Evolutionary conservation across 1,139 yeast genomes (phyloP).

Genomic region (Suhomyces guaymorum): DNA sequence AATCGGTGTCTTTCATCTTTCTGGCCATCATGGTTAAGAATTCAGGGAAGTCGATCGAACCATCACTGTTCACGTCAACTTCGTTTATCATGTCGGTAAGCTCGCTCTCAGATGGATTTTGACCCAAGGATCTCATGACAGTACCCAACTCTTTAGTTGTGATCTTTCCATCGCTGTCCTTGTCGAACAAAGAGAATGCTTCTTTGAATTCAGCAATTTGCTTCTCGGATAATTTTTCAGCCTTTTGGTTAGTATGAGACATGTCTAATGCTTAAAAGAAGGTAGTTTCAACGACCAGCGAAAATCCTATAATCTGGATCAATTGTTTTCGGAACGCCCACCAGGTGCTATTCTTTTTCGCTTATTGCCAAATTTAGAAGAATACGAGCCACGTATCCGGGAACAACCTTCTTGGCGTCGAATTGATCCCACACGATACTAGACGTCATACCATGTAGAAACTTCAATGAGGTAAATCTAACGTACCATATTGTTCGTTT

Average conservation of each 20-base stretch:
- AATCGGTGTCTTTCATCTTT: constrained; percentile 93
- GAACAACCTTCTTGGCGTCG: too few relatives aligned
- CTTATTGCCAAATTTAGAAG: constrained; percentile 4
- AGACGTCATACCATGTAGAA: too few relatives aligned
- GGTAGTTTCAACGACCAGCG: constrained; percentile 1
- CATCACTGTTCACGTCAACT: constrained; percentile 93
- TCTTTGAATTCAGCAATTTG: constrained; percentile 97
- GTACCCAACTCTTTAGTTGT: constrained; percentile 96
- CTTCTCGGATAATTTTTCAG: constrained; percentile 89
- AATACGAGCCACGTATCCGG: background rate
- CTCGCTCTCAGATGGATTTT: constrained; percentile 95
- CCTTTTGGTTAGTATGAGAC: constrained; percentile 33
- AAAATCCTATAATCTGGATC: background rate
- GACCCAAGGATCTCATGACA: constrained; percentile 97
- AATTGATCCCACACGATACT: too few relatives aligned
- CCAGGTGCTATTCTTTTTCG: too few relatives aligned
- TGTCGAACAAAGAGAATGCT: constrained; percentile 94
- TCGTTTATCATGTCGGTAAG: constrained; percentile 95
- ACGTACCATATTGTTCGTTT: constrained; percentile 10
- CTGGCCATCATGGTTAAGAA: constrained; percentile 87
- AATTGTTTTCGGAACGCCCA: constrained; percentile 4
- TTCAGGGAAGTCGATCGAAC: constrained; percentile 90
- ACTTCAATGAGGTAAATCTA: too few relatives aligned
- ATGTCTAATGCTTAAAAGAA: background rate
- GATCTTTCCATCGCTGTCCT: constrained; percentile 93